Evolutionary conservation across 2,329 filamentous ascomycete species (phyloP), one percentile per base, ranked within the genome.

Genomic region (Penicillium oxalicum): DNA sequence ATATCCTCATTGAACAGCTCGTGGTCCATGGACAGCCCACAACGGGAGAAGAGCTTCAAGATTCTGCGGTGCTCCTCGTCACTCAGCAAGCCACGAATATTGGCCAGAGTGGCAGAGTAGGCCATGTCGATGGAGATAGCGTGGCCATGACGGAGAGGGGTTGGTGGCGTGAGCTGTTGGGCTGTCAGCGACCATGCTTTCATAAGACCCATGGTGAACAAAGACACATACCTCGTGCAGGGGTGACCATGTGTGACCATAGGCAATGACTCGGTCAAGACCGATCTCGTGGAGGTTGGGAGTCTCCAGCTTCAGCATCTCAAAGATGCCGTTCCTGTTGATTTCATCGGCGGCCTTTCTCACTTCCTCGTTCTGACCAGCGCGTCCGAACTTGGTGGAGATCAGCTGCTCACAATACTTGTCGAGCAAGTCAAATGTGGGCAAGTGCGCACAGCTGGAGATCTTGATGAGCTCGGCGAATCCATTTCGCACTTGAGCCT

Each of bases 401-500:
- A 45, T 45, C 9, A 45, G n/a, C 24, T 34, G 43, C 43, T 38
- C 43, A 38, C 43, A 45, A 33, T 36, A 44, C 33, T 44, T 27
- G 27, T 44, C 42, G 6, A 44, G 24, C 26, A 44, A 13, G n/a
- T 44, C 4, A 12, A 44, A 44, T 11, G 42, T 44, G 18, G 42
- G 42, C 42, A 44, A 27, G 33, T 44, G 42, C n/a, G 42, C 42
- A 36, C 42, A 44, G 33, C 42, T 44, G 9, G 42, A 44, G 24
- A 44, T 44, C 42, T 44, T 44, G 33, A 44, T 44, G n/a, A 44
- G 42, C 42, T 44, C 42, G 29, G 42, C 42, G 18, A 44, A 44
- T 9, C 42, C 42, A 11, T 44, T 44, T 4, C 42, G 42, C 25
- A 44, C 42, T 36, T 44, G 42, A 44, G 42, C 42, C 32, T 44